These are phyloP conservation scores for Pittosporum tobira DNA, from an alignment of 129 eudicot genomes.

Conservation along the genomic window DNA sequence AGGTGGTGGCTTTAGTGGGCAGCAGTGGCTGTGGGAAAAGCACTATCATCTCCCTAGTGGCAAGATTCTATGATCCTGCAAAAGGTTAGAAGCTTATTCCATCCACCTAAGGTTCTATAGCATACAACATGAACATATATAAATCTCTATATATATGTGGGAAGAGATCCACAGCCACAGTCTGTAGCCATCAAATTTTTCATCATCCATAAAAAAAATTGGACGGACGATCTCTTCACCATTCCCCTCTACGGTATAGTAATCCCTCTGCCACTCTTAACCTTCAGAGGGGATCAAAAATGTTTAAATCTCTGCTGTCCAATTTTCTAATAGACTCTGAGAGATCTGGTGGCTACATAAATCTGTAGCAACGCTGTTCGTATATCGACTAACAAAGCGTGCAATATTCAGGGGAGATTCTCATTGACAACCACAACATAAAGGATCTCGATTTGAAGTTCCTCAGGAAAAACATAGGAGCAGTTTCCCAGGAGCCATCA, in stretches of 20 bases:
- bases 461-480: constrained; percentile 60
- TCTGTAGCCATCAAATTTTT: neutral
- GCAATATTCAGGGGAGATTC: constrained; percentile 43
- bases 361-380: no score
- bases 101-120: neutral
- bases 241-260: no score
- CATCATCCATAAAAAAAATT: no score
- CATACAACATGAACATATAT: no score
- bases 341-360: no score
- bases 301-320: no score
- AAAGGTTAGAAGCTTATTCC: constrained; percentile 33
- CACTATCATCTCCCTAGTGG: constrained; percentile 69
- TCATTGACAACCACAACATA: constrained; percentile 56
- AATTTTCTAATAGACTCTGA: no score
- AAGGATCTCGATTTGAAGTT: constrained; percentile 64
- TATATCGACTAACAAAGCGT: constrained; percentile 10
- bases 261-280: no score
- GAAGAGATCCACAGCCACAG: no score
- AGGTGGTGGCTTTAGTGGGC: constrained; percentile 77
- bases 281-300: no score
- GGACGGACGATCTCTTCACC: no score
- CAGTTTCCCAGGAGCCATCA: constrained; percentile 87
- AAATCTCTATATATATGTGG: no score
- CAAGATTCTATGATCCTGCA: constrained; percentile 71
- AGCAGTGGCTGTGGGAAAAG: constrained; percentile 90